phyloP scores from a whole-genome alignment of 192 early-diverging fungal species.

The Pilobolus umbonatus region DNA sequence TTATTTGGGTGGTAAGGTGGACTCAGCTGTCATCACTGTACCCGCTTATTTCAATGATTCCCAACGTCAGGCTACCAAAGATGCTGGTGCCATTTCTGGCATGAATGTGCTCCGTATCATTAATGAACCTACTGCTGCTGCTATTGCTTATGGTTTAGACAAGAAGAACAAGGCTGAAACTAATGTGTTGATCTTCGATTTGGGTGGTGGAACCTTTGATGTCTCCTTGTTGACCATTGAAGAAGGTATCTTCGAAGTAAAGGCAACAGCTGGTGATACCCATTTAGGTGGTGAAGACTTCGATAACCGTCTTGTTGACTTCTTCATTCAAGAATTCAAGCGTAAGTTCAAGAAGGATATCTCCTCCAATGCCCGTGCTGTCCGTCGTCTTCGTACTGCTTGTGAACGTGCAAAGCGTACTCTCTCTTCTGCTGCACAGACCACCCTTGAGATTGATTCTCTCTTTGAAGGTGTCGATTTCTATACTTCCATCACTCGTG shows the following conservation, averaged over 20 bases:
- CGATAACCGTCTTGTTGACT: constrained; percentile 96
- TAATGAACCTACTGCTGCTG: constrained; percentile 93
- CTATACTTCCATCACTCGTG: constrained; percentile 97
- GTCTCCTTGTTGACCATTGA: constrained; percentile 96
- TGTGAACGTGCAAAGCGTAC: constrained; percentile 98
- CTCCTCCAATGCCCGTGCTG: constrained; percentile 79
- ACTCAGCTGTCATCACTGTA: constrained; percentile 92
- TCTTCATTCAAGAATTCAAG: constrained; percentile 96
- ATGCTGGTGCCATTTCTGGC: constrained; percentile 85
- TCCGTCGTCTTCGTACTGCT: constrained; percentile 96
- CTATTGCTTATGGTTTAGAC: constrained; percentile 86
- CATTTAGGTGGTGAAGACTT: constrained; percentile 99
- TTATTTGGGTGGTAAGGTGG: constrained; percentile 73
- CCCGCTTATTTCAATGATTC: constrained; percentile 98
- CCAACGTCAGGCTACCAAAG: constrained; percentile 94
- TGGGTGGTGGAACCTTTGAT: constrained; percentile 98
- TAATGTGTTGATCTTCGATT: constrained; percentile 96
- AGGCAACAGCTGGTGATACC: constrained; percentile 98
- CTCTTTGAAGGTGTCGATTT: constrained; percentile 97
- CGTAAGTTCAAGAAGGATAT: constrained; percentile 98
- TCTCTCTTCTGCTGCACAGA: constrained; percentile 90
- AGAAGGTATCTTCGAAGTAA: constrained; percentile 98
- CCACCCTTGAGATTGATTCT: constrained; percentile 94
- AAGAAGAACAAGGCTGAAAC: constrained; percentile 87
- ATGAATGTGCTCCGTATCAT: constrained; percentile 89